These are phyloP conservation scores for Teratosphaeria gauchensis DNA, from an alignment of 2,329 filamentous ascomycete species.

Conservation along the genomic window DNA sequence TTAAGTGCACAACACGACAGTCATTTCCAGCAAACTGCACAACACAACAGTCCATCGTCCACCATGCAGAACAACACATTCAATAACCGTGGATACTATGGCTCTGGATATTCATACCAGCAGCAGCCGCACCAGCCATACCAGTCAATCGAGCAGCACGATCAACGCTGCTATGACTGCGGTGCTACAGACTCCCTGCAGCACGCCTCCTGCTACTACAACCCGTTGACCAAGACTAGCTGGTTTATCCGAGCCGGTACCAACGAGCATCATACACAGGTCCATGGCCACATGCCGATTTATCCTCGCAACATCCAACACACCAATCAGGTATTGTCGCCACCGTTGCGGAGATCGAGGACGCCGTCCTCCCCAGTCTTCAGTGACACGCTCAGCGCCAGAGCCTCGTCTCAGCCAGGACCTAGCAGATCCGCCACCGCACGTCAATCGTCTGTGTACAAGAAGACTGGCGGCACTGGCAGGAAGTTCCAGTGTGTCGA, in stretches of 20 bases:
- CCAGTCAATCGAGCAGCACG: background rate
- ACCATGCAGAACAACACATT: background rate
- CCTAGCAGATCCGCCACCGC: background rate
- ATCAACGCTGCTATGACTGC: background rate
- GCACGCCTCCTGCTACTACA: background rate
- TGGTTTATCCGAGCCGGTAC: background rate
- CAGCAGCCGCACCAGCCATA: background rate
- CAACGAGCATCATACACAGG: background rate
- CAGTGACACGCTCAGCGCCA: background rate
- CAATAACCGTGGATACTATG: background rate
- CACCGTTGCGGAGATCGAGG: background rate
- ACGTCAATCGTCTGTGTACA: background rate
- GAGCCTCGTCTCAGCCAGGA: background rate
- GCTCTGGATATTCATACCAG: background rate
- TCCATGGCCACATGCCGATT: background rate
- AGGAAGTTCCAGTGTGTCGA: slow-evolving; percentile 2
- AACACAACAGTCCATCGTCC: background rate
- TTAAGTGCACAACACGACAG: background rate
- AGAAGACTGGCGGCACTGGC: background rate
- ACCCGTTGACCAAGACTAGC: background rate
- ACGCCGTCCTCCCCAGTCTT: background rate
- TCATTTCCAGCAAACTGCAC: background rate
- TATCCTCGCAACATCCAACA: background rate
- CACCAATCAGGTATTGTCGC: background rate
- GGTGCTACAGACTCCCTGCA: background rate